These are phyloP conservation scores for Colletotrichum sidae DNA, from an alignment of 2,329 filamentous ascomycete genomes.

Conservation along the genomic window DNA sequence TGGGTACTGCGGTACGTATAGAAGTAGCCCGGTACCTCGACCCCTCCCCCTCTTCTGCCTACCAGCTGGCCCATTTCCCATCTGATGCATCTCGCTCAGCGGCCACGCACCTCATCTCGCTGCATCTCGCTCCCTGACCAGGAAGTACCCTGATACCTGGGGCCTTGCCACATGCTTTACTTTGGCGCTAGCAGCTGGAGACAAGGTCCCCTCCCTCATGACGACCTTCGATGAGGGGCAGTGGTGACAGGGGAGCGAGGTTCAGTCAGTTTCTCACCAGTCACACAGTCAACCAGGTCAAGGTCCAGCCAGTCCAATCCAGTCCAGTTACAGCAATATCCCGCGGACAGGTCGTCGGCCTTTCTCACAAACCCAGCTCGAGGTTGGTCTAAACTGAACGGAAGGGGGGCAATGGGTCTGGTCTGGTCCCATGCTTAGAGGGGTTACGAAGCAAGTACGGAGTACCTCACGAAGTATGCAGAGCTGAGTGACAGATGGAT, in stretches of 20 bases:
- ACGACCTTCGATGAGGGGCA: slow-evolving; percentile 18
- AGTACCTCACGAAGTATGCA: neutral
- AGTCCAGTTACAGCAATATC: slow-evolving; percentile 4
- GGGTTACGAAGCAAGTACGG: neutral
- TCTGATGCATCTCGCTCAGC: slow-evolving; percentile 5
- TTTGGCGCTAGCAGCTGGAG: slow-evolving; percentile 34
- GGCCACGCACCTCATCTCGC: slow-evolving; percentile 10
- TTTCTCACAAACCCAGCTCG: slow-evolving; percentile 11
- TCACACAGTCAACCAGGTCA: slow-evolving; percentile 4
- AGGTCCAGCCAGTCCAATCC: slow-evolving; percentile 4
- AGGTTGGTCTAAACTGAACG: slow-evolving; percentile 16
- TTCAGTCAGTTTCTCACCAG: slow-evolving; percentile 21
- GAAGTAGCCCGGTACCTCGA: neutral
- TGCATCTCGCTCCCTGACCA: slow-evolving; percentile 3
- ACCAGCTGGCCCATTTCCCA: neutral
- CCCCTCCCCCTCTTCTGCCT: slow-evolving; percentile 21
- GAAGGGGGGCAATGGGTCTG: slow-evolving; percentile 23
- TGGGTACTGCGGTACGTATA: slow-evolving; percentile 11
- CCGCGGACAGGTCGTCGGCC: slow-evolving; percentile 5
- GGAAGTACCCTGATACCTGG: slow-evolving; percentile 20
- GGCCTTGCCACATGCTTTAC: slow-evolving; percentile 13
- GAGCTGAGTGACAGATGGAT: slow-evolving; percentile 12
- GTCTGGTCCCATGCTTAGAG: slow-evolving; percentile 12
- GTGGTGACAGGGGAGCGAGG: slow-evolving; percentile 11
- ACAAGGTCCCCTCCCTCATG: slow-evolving; percentile 35